phyloP scores from a whole-genome alignment of 257 asterid species.

The Plectranthus barbatus region DNA sequence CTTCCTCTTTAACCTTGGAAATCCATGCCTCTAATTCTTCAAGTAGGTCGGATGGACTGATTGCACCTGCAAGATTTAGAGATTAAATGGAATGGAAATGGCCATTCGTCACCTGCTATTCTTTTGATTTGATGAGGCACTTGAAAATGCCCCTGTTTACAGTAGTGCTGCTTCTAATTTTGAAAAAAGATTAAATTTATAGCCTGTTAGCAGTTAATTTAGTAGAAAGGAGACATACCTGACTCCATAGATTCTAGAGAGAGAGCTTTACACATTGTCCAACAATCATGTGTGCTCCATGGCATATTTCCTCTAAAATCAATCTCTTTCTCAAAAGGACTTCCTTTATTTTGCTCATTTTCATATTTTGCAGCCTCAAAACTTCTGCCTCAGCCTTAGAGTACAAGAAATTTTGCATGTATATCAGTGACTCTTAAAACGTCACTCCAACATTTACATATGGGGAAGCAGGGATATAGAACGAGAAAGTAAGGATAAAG shows the following conservation, averaged over 20 bases:
- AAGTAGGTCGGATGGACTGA: conserved; percentile 53
- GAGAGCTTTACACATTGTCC: conserved; percentile 34
- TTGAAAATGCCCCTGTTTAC: background rate
- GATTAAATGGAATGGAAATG: background rate
- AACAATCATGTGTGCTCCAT: conserved; percentile 59
- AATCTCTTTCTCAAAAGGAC: conserved; percentile 59
- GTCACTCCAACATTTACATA: background rate
- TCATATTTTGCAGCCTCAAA: conserved; percentile 55
- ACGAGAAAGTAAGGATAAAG: background rate
- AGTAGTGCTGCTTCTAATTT: background rate
- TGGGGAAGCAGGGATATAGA: background rate
- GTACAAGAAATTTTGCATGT: conserved; percentile 9
- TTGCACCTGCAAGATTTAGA: conserved; percentile 41
- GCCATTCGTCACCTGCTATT: background rate
- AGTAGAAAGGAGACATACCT: conserved; percentile 29
- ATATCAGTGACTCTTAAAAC: background rate
- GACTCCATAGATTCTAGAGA: conserved; percentile 60
- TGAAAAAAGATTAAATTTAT: background rate
- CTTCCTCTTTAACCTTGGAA: conserved; percentile 64
- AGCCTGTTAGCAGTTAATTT: background rate
- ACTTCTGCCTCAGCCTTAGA: conserved; percentile 80
- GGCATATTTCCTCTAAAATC: conserved; percentile 63
- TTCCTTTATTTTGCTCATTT: conserved; percentile 69
- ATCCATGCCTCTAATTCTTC: conserved; percentile 66
- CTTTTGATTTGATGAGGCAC: background rate